These are phyloP conservation scores for Isoetes taiwanensis DNA, from an alignment of 75 land plant species.

Conservation along the genomic window DNA sequence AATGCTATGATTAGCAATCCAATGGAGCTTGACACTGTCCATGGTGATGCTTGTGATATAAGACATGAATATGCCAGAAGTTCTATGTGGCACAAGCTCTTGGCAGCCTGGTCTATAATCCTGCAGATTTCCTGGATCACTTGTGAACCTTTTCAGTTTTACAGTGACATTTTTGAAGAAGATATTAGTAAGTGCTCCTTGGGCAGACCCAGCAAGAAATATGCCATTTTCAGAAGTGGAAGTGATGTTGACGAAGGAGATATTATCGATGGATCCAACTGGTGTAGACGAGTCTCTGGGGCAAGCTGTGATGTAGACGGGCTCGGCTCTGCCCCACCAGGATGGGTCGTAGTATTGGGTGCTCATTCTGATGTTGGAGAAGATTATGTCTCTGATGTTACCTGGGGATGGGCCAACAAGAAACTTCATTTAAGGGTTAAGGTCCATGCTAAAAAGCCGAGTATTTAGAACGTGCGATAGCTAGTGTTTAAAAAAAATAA, in stretches of 20 bases:
- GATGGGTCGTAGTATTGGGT: slow-evolving; percentile 82
- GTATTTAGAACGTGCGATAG: too few relatives aligned
- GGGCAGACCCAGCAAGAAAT: slow-evolving; percentile 54
- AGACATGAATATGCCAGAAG: slow-evolving; percentile 69
- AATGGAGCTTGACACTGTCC: slow-evolving; percentile 48
- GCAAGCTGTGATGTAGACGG: slow-evolving; percentile 76
- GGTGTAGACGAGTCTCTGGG: slow-evolving; percentile 35
- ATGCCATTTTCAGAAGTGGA: slow-evolving; percentile 68
- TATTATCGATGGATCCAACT: slow-evolving; percentile 45
- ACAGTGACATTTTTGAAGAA: slow-evolving; percentile 47
- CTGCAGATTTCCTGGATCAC: slow-evolving; percentile 41
- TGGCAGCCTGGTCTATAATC: slow-evolving; percentile 87
- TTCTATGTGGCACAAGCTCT: slow-evolving; percentile 54
- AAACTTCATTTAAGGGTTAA: too few relatives aligned
- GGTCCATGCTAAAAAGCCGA: too few relatives aligned
- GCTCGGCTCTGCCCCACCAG: slow-evolving; percentile 97
- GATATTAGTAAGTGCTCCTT: slow-evolving; percentile 33
- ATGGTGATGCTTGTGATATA: slow-evolving; percentile 39
- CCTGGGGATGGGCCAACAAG: too few relatives aligned
- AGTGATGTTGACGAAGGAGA: slow-evolving; percentile 54
- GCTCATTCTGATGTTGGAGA: slow-evolving; percentile 68
- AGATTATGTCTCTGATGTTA: slow-evolving; percentile 39
- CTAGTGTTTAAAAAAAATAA: too few relatives aligned
- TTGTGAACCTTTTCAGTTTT: slow-evolving; percentile 50
- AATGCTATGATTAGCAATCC: slow-evolving; percentile 20